A percentile compares a stretch with the other conserved stretches of the same genome.
Conservation (phyloP, 176 grass and related monocot genomes). For the Puccinellia tenuiflora region DNA sequence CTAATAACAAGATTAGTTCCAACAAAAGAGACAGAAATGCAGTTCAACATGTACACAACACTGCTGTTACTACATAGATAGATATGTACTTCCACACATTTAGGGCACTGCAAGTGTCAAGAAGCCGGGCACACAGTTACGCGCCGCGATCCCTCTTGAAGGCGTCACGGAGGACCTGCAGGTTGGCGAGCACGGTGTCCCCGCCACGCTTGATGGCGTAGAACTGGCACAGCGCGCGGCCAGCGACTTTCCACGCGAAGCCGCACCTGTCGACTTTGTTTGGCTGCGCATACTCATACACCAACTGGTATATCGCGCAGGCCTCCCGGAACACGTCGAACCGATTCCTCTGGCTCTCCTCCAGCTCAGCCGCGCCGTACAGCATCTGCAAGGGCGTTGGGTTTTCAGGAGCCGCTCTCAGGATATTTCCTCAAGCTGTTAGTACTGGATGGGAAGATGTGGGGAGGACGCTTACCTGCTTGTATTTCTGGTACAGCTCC, state of each 20-base stretch:
- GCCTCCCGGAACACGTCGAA: not conserved
- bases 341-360: not conserved
- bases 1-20: too few relatives aligned
- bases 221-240: conserved; percentile 31
- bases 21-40: too few relatives aligned
- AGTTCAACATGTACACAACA: too few relatives aligned
- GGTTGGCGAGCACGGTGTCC: not conserved
- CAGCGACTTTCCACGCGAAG: conserved; percentile 64
- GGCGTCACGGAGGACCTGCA: conserved; percentile 2
- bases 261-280: conserved; percentile 14
- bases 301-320: not conserved
- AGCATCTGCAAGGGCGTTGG: not conserved
- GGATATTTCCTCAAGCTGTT: too few relatives aligned
- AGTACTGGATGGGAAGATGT: too few relatives aligned
- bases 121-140: too few relatives aligned
- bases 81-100: too few relatives aligned
- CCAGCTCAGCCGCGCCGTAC: not conserved
- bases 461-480: not conserved
- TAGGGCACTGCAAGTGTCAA: too few relatives aligned
- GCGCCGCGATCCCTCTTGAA: not conserved
- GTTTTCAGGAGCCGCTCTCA: too few relatives aligned
- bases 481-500: not conserved
- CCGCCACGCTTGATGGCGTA: not conserved
- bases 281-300: not conserved
- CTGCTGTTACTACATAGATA: not conserved